phyloP scores from a whole-genome alignment of 73 alveolate genomes.

The Symbiodinium pilosum region DNA sequence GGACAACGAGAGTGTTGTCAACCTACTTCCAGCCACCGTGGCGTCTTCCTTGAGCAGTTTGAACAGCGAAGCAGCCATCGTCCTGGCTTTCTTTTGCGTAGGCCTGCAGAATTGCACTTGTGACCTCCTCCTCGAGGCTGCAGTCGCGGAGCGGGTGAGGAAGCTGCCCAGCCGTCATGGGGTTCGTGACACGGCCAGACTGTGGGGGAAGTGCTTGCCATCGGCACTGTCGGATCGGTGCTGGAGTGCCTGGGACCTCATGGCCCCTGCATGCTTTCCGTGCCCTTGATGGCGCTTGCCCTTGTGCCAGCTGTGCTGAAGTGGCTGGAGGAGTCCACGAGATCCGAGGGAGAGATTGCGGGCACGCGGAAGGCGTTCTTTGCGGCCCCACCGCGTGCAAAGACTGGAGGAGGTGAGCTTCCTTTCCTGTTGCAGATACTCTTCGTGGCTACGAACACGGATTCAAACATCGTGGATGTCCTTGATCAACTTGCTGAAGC shows the following conservation, averaged over 20 bases:
- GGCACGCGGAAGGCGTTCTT: conserved; percentile 37
- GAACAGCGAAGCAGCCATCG: background rate
- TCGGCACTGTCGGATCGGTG: conserved; percentile 62
- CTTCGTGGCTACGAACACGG: conserved; percentile 64
- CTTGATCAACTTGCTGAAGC: conserved; percentile 21
- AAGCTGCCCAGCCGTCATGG: conserved; percentile 61
- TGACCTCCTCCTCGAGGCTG: conserved; percentile 66
- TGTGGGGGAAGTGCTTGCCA: conserved; percentile 52
- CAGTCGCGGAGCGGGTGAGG: conserved; percentile 43
- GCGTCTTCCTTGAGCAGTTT: no score
- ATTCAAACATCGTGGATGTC: background rate
- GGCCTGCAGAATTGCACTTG: conserved; percentile 85
- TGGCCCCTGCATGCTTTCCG: conserved; percentile 43
- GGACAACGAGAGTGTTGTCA: no score
- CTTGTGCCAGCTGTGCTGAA: conserved; percentile 29
- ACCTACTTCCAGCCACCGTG: no score
- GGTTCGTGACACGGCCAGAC: conserved; percentile 58
- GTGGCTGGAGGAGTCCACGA: conserved; percentile 40
- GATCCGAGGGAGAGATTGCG: background rate
- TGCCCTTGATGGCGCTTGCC: conserved; percentile 35
- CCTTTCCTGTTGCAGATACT: conserved; percentile 58
- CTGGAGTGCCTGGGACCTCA: conserved; percentile 56
- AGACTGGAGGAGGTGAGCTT: background rate
- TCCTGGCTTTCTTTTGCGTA: conserved; percentile 42
- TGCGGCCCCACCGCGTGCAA: background rate